Conservation (phyloP, 2,329 filamentous ascomycete genomes). For the Diaporthe nobilis region DNA sequence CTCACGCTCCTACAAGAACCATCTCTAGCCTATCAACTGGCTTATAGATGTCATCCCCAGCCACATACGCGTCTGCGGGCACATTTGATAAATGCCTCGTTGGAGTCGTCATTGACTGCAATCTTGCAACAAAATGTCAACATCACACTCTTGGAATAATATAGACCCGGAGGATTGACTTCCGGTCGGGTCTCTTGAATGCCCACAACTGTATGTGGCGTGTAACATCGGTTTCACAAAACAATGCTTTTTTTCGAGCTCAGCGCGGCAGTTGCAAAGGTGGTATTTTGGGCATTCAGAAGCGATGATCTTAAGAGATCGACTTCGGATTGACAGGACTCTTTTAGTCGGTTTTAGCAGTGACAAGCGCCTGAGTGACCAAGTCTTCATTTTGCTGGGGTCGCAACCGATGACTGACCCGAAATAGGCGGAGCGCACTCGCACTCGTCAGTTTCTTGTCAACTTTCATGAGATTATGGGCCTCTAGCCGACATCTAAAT, state of each 20-base stretch:
- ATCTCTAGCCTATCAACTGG: background rate
- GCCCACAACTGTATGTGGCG: background rate
- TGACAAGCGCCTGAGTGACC: background rate
- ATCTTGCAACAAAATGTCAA: background rate
- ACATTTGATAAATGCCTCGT: background rate
- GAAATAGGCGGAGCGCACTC: background rate
- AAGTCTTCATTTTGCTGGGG: background rate
- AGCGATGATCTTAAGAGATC: background rate
- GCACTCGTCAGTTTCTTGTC: background rate
- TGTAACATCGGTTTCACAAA: constrained; percentile 3
- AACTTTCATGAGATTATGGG: background rate
- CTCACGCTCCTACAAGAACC: background rate
- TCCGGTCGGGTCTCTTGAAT: background rate
- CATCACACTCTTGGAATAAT: background rate
- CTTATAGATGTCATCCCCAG: too few species aligned
- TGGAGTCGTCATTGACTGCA: background rate
- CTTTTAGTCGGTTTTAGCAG: too few species aligned
- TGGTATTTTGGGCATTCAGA: background rate
- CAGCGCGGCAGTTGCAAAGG: background rate
- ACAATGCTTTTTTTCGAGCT: background rate
- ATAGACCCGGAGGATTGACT: background rate
- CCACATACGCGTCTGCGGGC: background rate
- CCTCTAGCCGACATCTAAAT: background rate
- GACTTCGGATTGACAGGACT: background rate
- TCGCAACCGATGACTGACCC: background rate